These are phyloP conservation scores for Ceratobasidium sp. DNA, from an alignment of 1,284 basidiomycete genomes.

Conservation along the genomic window DNA sequence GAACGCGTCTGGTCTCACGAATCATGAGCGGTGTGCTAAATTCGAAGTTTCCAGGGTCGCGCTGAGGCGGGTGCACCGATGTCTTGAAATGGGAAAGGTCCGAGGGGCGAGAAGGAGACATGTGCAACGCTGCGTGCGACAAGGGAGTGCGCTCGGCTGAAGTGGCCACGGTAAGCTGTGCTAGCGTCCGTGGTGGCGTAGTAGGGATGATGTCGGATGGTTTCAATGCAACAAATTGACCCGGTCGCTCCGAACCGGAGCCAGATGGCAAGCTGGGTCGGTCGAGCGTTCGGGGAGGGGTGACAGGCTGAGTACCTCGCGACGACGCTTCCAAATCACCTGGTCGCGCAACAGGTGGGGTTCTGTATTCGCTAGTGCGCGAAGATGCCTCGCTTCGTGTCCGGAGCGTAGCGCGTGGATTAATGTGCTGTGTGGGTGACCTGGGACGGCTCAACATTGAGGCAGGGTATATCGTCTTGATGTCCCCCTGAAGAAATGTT, in stretches of 20 bases:
- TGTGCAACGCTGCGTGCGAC: constrained; percentile 38
- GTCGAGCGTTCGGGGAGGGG: constrained; percentile 7
- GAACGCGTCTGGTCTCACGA: constrained; percentile 10
- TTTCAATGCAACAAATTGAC: constrained; percentile 15
- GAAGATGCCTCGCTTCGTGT: background rate
- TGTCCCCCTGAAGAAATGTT: constrained; percentile 8
- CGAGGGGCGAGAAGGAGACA: constrained; percentile 40
- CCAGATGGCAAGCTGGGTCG: background rate
- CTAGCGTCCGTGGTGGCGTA: constrained; percentile 24
- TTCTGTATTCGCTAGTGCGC: background rate
- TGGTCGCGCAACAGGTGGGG: background rate
- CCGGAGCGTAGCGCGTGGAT: constrained; percentile 24
- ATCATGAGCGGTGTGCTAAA: constrained; percentile 17
- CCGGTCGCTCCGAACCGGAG: constrained; percentile 5
- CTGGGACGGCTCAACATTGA: constrained; percentile 22
- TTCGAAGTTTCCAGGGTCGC: constrained; percentile 7
- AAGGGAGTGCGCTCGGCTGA: constrained; percentile 40
- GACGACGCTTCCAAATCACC: constrained; percentile 1
- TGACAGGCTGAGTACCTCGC: constrained; percentile 7
- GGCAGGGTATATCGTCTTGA: constrained; percentile 16
- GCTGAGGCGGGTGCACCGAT: constrained; percentile 34
- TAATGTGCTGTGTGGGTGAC: constrained; percentile 30
- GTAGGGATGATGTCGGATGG: constrained; percentile 32
- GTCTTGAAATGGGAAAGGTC: constrained; percentile 40
- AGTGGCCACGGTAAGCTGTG: constrained; percentile 23